Percentiles rank a stretch among this genome's conserved stretches.
phyloP scores from a whole-genome alignment of 2,329 filamentous ascomycete genomes.

The Aciculosporium take region DNA sequence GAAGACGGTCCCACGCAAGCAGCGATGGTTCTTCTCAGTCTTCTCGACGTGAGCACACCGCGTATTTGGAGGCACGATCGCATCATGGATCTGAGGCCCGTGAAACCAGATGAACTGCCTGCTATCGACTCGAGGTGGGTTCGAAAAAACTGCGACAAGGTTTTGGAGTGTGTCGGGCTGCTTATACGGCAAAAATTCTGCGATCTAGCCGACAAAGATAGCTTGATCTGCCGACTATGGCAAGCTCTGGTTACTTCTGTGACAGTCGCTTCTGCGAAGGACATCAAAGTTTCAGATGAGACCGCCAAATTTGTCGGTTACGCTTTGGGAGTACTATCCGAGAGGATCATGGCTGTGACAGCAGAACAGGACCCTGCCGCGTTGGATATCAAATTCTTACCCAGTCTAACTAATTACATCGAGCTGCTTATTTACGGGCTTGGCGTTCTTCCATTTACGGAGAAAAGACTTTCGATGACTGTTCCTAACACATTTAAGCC shows the following conservation, averaged over 20 bases:
- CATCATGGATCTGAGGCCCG: slow-evolving; percentile 44
- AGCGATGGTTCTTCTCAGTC: slow-evolving; percentile 53
- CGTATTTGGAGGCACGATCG: slow-evolving; percentile 63
- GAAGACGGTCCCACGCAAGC: slow-evolving; percentile 43
- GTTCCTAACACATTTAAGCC: slow-evolving; percentile 44
- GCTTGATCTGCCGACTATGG: slow-evolving; percentile 42
- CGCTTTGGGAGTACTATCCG: slow-evolving; percentile 53
- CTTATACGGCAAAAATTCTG: slow-evolving; percentile 47
- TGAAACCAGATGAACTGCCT: slow-evolving; percentile 63
- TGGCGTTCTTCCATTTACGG: slow-evolving; percentile 47
- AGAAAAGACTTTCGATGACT: slow-evolving; percentile 40
- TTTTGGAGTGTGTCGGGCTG: slow-evolving; percentile 49
- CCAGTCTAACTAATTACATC: slow-evolving; percentile 37
- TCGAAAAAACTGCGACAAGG: slow-evolving; percentile 49
- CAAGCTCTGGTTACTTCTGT: slow-evolving; percentile 46
- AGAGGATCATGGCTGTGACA: slow-evolving; percentile 22
- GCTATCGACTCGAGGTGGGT: slow-evolving; percentile 78
- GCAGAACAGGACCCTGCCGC: slow-evolving; percentile 1
- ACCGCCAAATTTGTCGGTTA: slow-evolving; percentile 66
- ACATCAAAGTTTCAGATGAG: slow-evolving; percentile 78
- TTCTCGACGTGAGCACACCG: slow-evolving; percentile 47
- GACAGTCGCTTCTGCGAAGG: slow-evolving; percentile 59
- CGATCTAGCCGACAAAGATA: slow-evolving; percentile 46
- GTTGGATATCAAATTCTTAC: slow-evolving; percentile 35
- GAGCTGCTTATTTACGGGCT: slow-evolving; percentile 35